Evolutionary conservation across 805 yeast genomes (phyloP), one percentile per base, ranked within the genome.

Genomic region (Ogataea allantospora): DNA sequence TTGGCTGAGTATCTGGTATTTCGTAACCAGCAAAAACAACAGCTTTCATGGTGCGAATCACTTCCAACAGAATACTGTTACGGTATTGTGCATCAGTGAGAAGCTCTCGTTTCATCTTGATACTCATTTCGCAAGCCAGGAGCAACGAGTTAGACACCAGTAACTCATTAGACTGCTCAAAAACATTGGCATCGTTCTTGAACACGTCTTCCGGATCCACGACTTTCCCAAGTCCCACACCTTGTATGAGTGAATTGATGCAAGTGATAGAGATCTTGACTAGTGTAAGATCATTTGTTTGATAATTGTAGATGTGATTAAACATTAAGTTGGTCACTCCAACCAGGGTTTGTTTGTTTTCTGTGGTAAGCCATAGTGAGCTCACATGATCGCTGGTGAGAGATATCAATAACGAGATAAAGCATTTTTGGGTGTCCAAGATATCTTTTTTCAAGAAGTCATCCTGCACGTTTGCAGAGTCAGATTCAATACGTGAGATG

Each of bases 81-180:
- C 91, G 73, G 48, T 75, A 77, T 56, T 86, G 89, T 4, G 95
- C 95, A 58, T 88, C 96, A 47, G 78, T 77, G 33, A 80, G 65
- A 53, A 82, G 77, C 51, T 82, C 80, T 24, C 70, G 73, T 21
- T 73, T 73, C 23, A 80, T 74, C 49, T 83, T 80, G 57, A 86
- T 80, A n/a, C 95, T 87, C 32, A 88, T 66, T 58, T 87, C 89
- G 66, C 88, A 84, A 23, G 81, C 70, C 38, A 86, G 64, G 33
- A 81, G 73, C 3, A 88, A 73, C 18, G 78, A 69, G 47, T 80
- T 81, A 34, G 80, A 77, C 60, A 86, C 76, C 42, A 89, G 71
- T 53, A 77, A 76, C 28, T 76, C 79, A 39, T 83, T 82, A 33
- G 86, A 75, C 6, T 93, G 86, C 12, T 83, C 89, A 33, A 70